phyloP scores from a whole-genome alignment of 345 rosid genomes.

The Raphanus sativus region DNA sequence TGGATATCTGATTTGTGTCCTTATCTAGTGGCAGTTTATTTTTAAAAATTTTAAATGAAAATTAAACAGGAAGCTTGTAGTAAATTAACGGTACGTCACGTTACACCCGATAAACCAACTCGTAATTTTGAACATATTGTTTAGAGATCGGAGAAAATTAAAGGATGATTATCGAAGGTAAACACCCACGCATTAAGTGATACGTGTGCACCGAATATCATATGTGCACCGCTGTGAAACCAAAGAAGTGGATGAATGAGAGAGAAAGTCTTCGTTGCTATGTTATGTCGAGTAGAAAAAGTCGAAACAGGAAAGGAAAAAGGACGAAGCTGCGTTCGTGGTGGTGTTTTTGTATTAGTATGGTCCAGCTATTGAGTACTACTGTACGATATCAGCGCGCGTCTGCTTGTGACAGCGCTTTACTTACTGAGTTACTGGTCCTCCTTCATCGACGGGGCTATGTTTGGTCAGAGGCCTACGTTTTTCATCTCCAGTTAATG shows the following conservation, averaged over 20 bases:
- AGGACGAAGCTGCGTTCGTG: conserved; percentile 22
- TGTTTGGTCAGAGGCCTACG: conserved; percentile 26
- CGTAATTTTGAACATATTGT: background rate
- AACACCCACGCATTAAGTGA: background rate
- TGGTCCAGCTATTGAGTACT: conserved; percentile 23
- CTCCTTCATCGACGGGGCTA: conserved; percentile 38
- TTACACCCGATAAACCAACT: conserved; percentile 26
- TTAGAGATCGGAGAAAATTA: conserved; percentile 14
- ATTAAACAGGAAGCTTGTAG: background rate
- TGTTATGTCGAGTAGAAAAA: background rate
- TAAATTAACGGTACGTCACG: conserved; percentile 34
- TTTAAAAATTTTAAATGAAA: background rate
- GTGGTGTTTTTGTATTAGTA: background rate
- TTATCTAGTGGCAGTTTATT: too few species aligned
- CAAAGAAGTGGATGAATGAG: background rate
- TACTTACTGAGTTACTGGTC: conserved; percentile 25
- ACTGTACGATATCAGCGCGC: conserved; percentile 32
- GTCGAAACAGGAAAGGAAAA: background rate
- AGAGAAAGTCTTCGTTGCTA: conserved; percentile 34
- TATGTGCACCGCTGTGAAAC: conserved; percentile 17
- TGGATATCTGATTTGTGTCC: too few species aligned
- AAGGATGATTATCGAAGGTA: conserved; percentile 26
- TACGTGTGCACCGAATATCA: conserved; percentile 23
- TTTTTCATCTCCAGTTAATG: background rate
- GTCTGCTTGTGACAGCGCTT: conserved; percentile 23